Percentiles rank a stretch among this genome's conserved stretches.
Evolutionary conservation across 1,284 basidiomycete genomes (phyloP).

Genomic region (Trametes versicolor): DNA sequence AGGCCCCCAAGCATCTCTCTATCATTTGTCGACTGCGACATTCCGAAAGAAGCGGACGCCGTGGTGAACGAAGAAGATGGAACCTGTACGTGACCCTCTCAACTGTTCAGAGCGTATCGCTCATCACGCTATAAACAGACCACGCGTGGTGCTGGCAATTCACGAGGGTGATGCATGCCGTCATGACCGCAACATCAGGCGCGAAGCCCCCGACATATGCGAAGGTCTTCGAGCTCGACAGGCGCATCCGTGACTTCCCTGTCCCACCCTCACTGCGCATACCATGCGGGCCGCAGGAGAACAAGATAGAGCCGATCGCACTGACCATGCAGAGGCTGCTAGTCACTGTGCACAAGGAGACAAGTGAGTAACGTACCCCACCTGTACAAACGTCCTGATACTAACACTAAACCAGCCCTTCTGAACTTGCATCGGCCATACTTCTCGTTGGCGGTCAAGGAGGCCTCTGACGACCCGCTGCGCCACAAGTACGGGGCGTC

Average conservation of each 20-base stretch:
- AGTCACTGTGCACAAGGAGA: constrained; percentile 64
- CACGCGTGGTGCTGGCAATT: constrained; percentile 65
- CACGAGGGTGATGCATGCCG: constrained; percentile 57
- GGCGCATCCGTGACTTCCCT: constrained; percentile 55
- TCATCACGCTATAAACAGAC: constrained; percentile 48
- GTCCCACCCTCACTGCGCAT: constrained; percentile 57
- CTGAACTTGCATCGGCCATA: constrained; percentile 76
- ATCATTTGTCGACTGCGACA: constrained; percentile 62
- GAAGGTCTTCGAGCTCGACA: constrained; percentile 54
- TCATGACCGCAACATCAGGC: constrained; percentile 64
- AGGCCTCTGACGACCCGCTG: constrained; percentile 62
- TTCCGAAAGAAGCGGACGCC: constrained; percentile 54
- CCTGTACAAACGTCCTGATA: neutral
- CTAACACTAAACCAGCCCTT: constrained; percentile 53
- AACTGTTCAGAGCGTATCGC: neutral
- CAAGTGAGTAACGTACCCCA: constrained; percentile 48
- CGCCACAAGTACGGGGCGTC: constrained; percentile 72
- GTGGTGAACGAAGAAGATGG: constrained; percentile 48
- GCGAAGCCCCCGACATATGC: constrained; percentile 58
- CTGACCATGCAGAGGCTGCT: constrained; percentile 57
- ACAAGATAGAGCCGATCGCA: constrained; percentile 32
- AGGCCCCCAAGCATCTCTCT: constrained; percentile 64
- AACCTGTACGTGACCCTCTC: constrained; percentile 53
- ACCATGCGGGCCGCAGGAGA: constrained; percentile 37
- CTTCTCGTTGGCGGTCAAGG: constrained; percentile 71